Evolutionary conservation across 2,329 filamentous ascomycete genomes (phyloP).

Genomic region (Verticillium alfalfae): DNA sequence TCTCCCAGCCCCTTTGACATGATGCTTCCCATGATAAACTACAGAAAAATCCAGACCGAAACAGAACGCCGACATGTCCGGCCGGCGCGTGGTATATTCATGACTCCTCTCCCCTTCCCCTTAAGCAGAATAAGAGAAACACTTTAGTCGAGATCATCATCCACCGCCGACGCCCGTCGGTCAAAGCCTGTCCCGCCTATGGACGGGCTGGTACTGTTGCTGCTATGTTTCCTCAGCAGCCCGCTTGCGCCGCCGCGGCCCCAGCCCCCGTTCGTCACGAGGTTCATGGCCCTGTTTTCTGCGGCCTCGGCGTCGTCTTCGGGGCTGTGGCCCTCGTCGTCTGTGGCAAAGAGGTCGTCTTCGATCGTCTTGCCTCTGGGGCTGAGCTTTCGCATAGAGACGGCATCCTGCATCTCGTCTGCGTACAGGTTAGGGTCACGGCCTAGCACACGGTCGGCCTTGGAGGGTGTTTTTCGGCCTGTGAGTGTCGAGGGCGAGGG

Average conservation of each 20-base stretch:
- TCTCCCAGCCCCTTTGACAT: not conserved
- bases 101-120: not conserved
- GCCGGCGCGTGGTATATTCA: not conserved
- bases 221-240: conserved; percentile 30
- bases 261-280: conserved; percentile 32
- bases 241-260: conserved; percentile 35
- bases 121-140: conserved; percentile 1
- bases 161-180: conserved; percentile 3
- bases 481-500: not conserved
- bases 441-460: conserved; percentile 54
- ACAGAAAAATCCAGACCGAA: not conserved
- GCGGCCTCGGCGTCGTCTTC: conserved; percentile 28
- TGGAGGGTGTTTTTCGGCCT: conserved; percentile 39
- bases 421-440: conserved; percentile 51
- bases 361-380: conserved; percentile 37
- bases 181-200: conserved; percentile 4
- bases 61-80: conserved; percentile 2
- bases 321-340: conserved; percentile 29
- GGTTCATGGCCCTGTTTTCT: conserved; percentile 39
- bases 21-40: not conserved
- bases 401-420: conserved; percentile 35
- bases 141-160: conserved; percentile 9
- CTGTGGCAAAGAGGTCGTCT: conserved; percentile 34
- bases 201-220: conserved; percentile 1
- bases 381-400: conserved; percentile 42